These are phyloP conservation scores for Diversispora eburnea DNA, from an alignment of 192 early-diverging fungal genomes.

Conservation along the genomic window DNA sequence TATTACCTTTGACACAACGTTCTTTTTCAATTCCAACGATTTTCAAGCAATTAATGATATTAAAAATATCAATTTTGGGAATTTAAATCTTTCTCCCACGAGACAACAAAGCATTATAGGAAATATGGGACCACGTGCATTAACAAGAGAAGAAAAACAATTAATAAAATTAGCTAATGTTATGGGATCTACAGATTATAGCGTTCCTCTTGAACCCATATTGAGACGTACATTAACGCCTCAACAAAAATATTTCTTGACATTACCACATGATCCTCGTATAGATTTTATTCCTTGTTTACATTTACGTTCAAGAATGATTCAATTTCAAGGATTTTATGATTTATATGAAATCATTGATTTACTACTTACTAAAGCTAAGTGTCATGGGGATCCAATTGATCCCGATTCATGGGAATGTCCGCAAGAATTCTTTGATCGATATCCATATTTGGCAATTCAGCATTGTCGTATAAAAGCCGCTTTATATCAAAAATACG, in stretches of 20 bases:
- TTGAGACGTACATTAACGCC: not conserved
- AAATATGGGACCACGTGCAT: not conserved
- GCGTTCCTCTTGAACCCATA: not conserved
- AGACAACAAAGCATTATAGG: no score
- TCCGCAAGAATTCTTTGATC: slow-evolving; percentile 39
- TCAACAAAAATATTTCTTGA: not conserved
- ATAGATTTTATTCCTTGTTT: slow-evolving; percentile 45
- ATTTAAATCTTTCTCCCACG: no score
- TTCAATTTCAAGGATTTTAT: slow-evolving; percentile 34
- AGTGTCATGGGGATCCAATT: slow-evolving; percentile 40
- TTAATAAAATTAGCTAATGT: not conserved
- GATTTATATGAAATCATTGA: slow-evolving; percentile 37
- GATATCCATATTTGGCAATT: slow-evolving; percentile 31
- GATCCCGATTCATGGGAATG: slow-evolving; percentile 43
- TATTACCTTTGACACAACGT: no score
- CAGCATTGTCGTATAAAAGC: slow-evolving; percentile 14
- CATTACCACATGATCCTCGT: slow-evolving; percentile 35
- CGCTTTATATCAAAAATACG: slow-evolving; percentile 2
- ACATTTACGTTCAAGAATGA: slow-evolving; percentile 38
- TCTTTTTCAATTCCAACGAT: no score
- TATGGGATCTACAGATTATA: not conserved
- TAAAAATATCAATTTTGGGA: no score
- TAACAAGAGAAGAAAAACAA: slow-evolving; percentile 1
- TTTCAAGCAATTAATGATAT: no score
- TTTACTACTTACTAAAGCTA: slow-evolving; percentile 35